A percentile compares a stretch with the other conserved stretches of the same genome.
Evolutionary conservation across 495 filamentous ascomycete species (phyloP).

Genomic region (Trichoderma virens): DNA sequence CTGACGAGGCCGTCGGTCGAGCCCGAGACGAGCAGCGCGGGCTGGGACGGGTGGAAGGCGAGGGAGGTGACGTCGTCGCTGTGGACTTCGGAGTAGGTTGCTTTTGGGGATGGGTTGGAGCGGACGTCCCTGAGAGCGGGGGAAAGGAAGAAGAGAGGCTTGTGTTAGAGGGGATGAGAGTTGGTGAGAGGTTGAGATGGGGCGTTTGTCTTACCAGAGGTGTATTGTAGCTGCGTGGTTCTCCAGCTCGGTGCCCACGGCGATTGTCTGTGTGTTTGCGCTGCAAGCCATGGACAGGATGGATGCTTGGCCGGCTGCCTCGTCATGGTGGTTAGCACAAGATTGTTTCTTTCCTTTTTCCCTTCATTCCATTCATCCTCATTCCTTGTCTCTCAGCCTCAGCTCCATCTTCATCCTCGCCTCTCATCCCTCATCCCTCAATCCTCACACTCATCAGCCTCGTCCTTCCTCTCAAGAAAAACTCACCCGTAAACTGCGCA

Average conservation of each 20-base stretch:
- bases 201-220: constrained; percentile 8
- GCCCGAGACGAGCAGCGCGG: constrained; percentile 66
- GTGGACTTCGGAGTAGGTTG: constrained; percentile 69
- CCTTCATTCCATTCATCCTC: constrained; percentile 18
- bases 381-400: no score
- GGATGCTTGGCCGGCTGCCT: constrained; percentile 29
- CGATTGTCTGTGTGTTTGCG: constrained; percentile 22
- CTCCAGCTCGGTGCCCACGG: constrained; percentile 11
- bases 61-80: constrained; percentile 88
- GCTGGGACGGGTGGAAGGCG: constrained; percentile 54
- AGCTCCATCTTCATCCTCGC: neutral
- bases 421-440: constrained; percentile 19
- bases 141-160: no score
- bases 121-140: constrained; percentile 54
- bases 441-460: constrained; percentile 7
- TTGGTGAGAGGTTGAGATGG: no score
- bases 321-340: constrained; percentile 17
- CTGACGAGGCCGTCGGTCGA: constrained; percentile 91
- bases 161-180: neutral
- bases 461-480: no score
- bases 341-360: neutral
- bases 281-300: constrained; percentile 62
- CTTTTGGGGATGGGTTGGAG: constrained; percentile 35
- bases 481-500: constrained; percentile 31
- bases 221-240: constrained; percentile 11